These are phyloP conservation scores for Russula foetens DNA, from an alignment of 768 basidiomycete species.

Conservation along the genomic window DNA sequence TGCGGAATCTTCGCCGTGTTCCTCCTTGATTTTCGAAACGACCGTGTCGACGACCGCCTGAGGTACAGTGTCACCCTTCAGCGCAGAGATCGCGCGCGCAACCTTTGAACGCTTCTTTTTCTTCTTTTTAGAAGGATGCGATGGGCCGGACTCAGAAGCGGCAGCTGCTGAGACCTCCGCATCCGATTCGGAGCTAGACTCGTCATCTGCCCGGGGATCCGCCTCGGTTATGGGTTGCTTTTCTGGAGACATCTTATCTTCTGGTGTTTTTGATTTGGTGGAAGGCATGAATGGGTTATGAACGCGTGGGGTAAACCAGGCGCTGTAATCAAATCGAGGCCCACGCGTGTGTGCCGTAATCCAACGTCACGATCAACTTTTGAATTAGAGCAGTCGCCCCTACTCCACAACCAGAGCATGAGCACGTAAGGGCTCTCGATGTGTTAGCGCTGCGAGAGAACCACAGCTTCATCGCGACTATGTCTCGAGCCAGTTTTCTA, in stretches of 20 bases:
- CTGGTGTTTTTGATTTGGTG: slow-evolving; percentile 4
- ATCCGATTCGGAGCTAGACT: slow-evolving; percentile 5
- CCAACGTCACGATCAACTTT: too few relatives aligned
- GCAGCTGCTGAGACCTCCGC: neutral
- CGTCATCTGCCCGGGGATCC: slow-evolving; percentile 1
- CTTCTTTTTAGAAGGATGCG: slow-evolving; percentile 61
- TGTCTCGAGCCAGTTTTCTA: too few relatives aligned
- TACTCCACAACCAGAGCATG: too few relatives aligned
- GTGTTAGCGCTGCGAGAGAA: too few relatives aligned
- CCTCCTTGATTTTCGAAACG: slow-evolving; percentile 44
- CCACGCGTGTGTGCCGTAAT: neutral
- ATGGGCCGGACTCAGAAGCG: slow-evolving; percentile 24
- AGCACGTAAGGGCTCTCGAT: too few relatives aligned
- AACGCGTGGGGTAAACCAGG: neutral
- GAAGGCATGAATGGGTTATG: slow-evolving; percentile 8
- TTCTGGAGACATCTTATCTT: neutral
- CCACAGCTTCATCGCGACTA: too few relatives aligned
- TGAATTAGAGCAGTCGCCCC: too few relatives aligned
- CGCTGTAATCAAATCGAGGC: neutral
- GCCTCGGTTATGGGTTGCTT: neutral
- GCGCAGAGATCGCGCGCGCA: slow-evolving; percentile 40
- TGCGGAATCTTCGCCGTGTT: slow-evolving; percentile 25
- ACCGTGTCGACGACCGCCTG: slow-evolving; percentile 62
- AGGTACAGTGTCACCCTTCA: slow-evolving; percentile 50
- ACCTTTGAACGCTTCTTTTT: slow-evolving; percentile 84